A percentile compares a stretch with the other conserved stretches of the same genome.
These are phyloP conservation scores for Herpetomonas samuelpessoai DNA, from an alignment of 208 protist genomes.

Conservation along the genomic window DNA sequence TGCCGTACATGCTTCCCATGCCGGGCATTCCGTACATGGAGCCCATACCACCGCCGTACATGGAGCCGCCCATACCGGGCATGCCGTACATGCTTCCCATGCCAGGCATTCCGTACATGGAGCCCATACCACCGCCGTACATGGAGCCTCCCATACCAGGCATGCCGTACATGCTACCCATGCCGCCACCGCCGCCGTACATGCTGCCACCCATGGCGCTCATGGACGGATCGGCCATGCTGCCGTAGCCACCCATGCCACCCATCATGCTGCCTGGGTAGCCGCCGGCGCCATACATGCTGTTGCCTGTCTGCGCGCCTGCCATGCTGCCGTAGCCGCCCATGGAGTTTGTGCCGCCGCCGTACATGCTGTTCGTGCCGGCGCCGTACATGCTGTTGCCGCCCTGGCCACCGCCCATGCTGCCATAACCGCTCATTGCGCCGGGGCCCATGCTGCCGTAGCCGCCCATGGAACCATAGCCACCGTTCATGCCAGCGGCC, in stretches of 20 bases:
- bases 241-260: slow-evolving; percentile 3
- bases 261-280: no score
- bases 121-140: slow-evolving; percentile 24
- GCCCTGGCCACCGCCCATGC: slow-evolving; percentile 15
- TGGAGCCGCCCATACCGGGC: slow-evolving; percentile 38
- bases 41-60: slow-evolving; percentile 41
- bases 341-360: no score
- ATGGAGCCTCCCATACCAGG: slow-evolving; percentile 23
- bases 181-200: slow-evolving; percentile 21
- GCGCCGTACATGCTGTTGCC: no score
- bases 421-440: no score
- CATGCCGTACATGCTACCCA: slow-evolving; percentile 37
- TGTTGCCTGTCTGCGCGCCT: no score
- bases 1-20: slow-evolving; percentile 17
- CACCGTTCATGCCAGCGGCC: no score
- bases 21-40: slow-evolving; percentile 34
- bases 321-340: no score
- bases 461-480: no score
- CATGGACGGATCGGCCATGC: slow-evolving; percentile 9
- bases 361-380: no score
- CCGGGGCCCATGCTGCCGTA: no score
- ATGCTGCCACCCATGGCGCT: slow-evolving; percentile 12
- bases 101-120: slow-evolving; percentile 31
- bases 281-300: no score
- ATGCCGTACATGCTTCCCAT: slow-evolving; percentile 22